Conservation (phyloP, 768 basidiomycete species). For the Glaciozyma antarctica region DNA sequence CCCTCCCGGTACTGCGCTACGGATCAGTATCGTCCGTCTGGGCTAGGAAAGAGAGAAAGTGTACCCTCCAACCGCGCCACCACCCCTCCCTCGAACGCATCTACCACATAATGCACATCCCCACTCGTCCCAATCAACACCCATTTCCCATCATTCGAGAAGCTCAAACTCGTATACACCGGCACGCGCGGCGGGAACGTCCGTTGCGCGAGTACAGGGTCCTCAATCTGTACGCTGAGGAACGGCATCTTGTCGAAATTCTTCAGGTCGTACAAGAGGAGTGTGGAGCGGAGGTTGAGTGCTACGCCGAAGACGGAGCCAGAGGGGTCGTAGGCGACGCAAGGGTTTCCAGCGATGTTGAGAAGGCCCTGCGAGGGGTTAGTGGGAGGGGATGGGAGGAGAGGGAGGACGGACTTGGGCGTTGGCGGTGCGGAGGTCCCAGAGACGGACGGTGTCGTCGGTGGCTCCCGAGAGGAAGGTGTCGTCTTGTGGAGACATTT, state of each 20-base stretch:
- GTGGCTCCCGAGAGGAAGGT: conserved; percentile 89
- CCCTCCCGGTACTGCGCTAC: conserved; percentile 1
- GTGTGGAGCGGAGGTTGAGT: conserved; percentile 64
- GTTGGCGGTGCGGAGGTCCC: conserved; percentile 75
- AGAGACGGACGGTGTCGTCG: conserved; percentile 89
- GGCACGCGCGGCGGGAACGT: conserved; percentile 80
- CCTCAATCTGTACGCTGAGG: conserved; percentile 67
- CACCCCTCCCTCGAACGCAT: conserved; percentile 75
- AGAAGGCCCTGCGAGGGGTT: conserved; percentile 51
- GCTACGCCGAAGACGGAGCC: conserved; percentile 80
- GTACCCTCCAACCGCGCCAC: conserved; percentile 56
- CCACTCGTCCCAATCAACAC: conserved; percentile 87
- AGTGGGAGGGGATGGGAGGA: not conserved
- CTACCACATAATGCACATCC: conserved; percentile 83
- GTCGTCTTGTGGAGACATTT: conserved; percentile 85
- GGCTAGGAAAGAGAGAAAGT: conserved; percentile 35
- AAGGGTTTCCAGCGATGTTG: conserved; percentile 56
- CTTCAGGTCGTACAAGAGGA: conserved; percentile 72
- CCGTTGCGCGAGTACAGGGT: conserved; percentile 56
- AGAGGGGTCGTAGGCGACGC: conserved; percentile 72
- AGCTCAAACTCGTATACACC: conserved; percentile 79
- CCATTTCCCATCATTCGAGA: conserved; percentile 82
- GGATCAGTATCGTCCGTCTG: not conserved
- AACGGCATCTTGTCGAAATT: conserved; percentile 91
- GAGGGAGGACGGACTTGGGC: conserved; percentile 48